phyloP scores from a whole-genome alignment of 441 rosid species.

The Breynia disticha region DNA sequence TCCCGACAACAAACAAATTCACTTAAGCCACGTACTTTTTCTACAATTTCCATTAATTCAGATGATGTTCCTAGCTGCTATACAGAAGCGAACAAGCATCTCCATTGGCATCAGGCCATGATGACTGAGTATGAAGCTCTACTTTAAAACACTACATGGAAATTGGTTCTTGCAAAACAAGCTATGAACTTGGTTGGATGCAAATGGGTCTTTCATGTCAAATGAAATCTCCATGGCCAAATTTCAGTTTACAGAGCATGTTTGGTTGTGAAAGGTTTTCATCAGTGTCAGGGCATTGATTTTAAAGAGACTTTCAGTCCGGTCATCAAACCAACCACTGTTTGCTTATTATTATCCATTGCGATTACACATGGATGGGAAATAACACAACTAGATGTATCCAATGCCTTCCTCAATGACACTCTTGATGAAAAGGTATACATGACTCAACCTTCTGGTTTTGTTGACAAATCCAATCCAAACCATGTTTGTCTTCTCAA shows the following conservation, averaged over 20 bases:
- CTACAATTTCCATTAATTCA: not conserved
- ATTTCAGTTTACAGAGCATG: too few relatives aligned
- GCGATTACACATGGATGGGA: not conserved
- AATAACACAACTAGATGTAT: not conserved
- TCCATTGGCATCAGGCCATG: constrained; percentile 2
- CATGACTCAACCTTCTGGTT: constrained; percentile 4
- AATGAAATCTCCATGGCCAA: too few relatives aligned
- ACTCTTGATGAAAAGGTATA: not conserved
- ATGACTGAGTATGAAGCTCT: not conserved
- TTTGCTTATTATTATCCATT: not conserved
- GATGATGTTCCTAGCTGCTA: not conserved
- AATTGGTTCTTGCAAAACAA: not conserved
- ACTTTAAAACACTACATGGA: constrained; percentile 10
- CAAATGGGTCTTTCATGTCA: too few relatives aligned
- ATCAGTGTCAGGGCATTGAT: not conserved
- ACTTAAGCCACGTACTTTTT: not conserved
- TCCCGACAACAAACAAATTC: not conserved
- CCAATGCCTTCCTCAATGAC: not conserved
- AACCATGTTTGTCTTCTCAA: not conserved
- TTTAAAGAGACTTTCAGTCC: constrained; percentile 5
- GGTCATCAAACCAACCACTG: not conserved
- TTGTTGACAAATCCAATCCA: too few relatives aligned
- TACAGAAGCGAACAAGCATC: not conserved
- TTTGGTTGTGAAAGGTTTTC: too few relatives aligned
- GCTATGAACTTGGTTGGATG: too few relatives aligned